phyloP scores from a whole-genome alignment of 2,329 filamentous ascomycete genomes.

The Penicillium sp. region DNA sequence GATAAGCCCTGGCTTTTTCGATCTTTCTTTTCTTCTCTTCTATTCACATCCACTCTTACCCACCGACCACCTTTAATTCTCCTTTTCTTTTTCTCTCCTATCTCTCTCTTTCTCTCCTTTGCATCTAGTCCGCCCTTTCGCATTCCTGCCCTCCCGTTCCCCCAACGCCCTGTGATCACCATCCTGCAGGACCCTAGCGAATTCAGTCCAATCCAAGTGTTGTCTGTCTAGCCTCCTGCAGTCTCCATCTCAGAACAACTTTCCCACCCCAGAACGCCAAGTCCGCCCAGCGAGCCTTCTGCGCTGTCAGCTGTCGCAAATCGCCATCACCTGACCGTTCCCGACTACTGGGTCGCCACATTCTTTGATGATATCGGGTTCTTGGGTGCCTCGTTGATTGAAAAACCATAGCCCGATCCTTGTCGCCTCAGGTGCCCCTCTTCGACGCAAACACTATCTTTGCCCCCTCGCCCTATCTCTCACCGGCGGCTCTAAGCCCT shows the following conservation, averaged over 20 bases:
- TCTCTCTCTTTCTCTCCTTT: background rate
- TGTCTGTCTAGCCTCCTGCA: constrained; percentile 4
- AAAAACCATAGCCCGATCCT: background rate
- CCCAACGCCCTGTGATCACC: constrained; percentile 17
- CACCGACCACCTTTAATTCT: background rate
- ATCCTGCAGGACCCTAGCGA: constrained; percentile 23
- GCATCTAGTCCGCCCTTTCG: background rate
- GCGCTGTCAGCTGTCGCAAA: constrained; percentile 24
- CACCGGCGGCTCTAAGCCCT: constrained; percentile 20
- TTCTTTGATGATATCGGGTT: constrained; percentile 13
- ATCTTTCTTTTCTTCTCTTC: constrained; percentile 3
- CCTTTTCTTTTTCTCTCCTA: constrained; percentile 1
- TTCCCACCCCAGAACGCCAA: constrained; percentile 4
- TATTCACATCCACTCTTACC: background rate
- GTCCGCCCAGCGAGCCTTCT: constrained; percentile 13
- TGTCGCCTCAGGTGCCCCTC: background rate
- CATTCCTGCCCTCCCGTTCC: constrained; percentile 1
- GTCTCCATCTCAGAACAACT: background rate
- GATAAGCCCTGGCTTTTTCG: constrained; percentile 10
- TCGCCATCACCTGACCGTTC: constrained; percentile 25
- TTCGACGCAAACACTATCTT: background rate
- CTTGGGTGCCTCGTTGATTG: background rate
- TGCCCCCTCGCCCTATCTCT: background rate
- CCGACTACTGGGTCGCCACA: constrained; percentile 20
- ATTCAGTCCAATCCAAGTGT: constrained; percentile 14